Conservation (phyloP, 2,329 filamentous ascomycete genomes). For the Akanthomyces lecanii region DNA sequence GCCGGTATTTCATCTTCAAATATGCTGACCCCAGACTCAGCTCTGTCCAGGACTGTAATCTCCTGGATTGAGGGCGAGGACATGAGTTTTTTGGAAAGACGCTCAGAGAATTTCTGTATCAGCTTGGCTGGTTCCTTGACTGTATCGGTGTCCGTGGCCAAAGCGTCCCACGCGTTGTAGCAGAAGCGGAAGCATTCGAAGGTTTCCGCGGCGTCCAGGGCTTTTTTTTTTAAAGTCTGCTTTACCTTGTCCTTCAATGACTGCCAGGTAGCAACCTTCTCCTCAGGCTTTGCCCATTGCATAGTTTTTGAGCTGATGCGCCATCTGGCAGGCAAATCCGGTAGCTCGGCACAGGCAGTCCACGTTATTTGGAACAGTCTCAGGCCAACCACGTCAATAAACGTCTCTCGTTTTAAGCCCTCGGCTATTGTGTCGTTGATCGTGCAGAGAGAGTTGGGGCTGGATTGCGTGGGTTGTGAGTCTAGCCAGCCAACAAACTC, state of each 20-base stretch:
- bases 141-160: conserved; percentile 33
- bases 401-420: conserved; percentile 39
- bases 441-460: conserved; percentile 34
- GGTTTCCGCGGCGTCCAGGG: conserved; percentile 32
- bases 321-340: conserved; percentile 36
- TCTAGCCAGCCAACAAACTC: conserved; percentile 42
- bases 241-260: conserved; percentile 30
- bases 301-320: conserved; percentile 34
- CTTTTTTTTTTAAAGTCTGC: conserved; percentile 30
- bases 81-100: conserved; percentile 30
- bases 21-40: neutral
- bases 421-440: conserved; percentile 41
- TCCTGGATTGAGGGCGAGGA: conserved; percentile 24
- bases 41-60: conserved; percentile 16
- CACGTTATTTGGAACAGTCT: conserved; percentile 29
- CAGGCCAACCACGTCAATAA: conserved; percentile 38
- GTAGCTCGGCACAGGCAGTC: conserved; percentile 2
- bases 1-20: neutral
- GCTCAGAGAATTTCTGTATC: conserved; percentile 31
- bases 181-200: conserved; percentile 40
- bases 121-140: conserved; percentile 29
- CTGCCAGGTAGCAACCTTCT: conserved; percentile 31
- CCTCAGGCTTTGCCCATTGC: conserved; percentile 31
- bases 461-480: conserved; percentile 24
- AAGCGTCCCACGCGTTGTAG: conserved; percentile 34